These are phyloP conservation scores for Zygnema circumcarinatum DNA, from an alignment of 139 green algal species.

Conservation along the genomic window DNA sequence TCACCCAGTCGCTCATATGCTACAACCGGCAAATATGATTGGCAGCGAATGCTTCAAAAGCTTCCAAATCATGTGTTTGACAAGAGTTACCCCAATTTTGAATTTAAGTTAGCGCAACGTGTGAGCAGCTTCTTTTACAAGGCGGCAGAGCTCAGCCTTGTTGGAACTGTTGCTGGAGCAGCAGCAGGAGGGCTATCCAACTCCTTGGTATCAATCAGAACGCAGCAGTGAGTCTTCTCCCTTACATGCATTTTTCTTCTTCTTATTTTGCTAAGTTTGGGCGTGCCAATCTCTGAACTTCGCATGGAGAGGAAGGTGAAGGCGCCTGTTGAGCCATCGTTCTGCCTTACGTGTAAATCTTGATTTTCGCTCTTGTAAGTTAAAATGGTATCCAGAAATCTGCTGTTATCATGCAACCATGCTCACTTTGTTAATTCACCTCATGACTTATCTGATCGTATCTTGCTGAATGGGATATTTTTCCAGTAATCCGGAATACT, in stretches of 20 bases:
- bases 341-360: too few relatives aligned
- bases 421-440: too few relatives aligned
- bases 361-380: too few relatives aligned
- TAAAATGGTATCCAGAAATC: too few relatives aligned
- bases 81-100: conserved; percentile 76
- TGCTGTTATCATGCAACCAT: too few relatives aligned
- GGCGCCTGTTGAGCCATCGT: too few relatives aligned
- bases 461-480: not conserved
- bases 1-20: conserved; percentile 83
- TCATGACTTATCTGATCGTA: too few relatives aligned
- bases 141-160: conserved; percentile 83
- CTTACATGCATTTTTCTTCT: not conserved
- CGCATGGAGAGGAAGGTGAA: too few relatives aligned
- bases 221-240: conserved; percentile 8
- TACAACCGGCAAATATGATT: conserved; percentile 77
- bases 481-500: conserved; percentile 70
- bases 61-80: conserved; percentile 88
- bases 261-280: too few relatives aligned
- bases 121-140: conserved; percentile 80
- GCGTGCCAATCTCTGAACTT: too few relatives aligned
- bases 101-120: conserved; percentile 76
- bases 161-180: conserved; percentile 75
- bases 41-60: conserved; percentile 78
- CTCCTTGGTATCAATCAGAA: not conserved
- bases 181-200: conserved; percentile 49